A percentile compares a stretch with the other conserved stretches of the same genome.
Conservation (phyloP, 495 filamentous ascomycete genomes). For the Hypoxylon crocopeplum region DNA sequence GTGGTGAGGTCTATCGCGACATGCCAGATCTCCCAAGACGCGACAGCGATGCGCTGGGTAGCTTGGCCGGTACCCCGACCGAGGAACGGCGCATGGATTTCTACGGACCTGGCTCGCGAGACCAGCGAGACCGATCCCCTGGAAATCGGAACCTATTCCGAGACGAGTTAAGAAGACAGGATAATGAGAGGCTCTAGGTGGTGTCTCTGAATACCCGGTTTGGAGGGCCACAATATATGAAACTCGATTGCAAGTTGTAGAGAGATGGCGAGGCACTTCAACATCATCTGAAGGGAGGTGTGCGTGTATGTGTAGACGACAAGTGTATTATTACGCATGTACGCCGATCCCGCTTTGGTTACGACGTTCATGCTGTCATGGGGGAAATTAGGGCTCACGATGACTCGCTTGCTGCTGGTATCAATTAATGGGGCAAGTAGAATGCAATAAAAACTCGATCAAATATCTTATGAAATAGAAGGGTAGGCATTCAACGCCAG, state of each 20-base stretch:
- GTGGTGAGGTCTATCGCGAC: conserved; percentile 40
- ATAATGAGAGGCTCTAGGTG: conserved; percentile 32
- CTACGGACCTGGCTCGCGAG: conserved; percentile 10
- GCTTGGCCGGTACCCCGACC: conserved; percentile 47
- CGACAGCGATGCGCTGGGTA: conserved; percentile 49
- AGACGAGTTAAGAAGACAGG: conserved; percentile 45
- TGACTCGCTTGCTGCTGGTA: conserved; percentile 4
- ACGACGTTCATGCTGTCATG: conserved; percentile 4
- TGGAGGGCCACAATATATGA: background rate
- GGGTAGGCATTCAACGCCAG: conserved; percentile 66
- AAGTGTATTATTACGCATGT: conserved; percentile 6
- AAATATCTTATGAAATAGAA: conserved; percentile 2
- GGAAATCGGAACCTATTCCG: conserved; percentile 42
- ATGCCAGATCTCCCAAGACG: conserved; percentile 38
- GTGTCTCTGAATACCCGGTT: background rate
- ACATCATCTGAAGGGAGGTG: background rate
- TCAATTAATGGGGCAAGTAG: conserved; percentile 8
- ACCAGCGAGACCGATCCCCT: conserved; percentile 8
- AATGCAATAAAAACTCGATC: conserved; percentile 10
- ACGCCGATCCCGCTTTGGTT: background rate
- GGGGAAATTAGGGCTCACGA: background rate
- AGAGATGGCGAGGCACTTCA: background rate
- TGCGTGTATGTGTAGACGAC: conserved; percentile 4
- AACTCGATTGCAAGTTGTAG: background rate
- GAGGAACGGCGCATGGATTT: conserved; percentile 44